Base-by-base conservation (phyloP, 371 early-diverging fungal species). In the Apophysomyces elegans region DNA sequence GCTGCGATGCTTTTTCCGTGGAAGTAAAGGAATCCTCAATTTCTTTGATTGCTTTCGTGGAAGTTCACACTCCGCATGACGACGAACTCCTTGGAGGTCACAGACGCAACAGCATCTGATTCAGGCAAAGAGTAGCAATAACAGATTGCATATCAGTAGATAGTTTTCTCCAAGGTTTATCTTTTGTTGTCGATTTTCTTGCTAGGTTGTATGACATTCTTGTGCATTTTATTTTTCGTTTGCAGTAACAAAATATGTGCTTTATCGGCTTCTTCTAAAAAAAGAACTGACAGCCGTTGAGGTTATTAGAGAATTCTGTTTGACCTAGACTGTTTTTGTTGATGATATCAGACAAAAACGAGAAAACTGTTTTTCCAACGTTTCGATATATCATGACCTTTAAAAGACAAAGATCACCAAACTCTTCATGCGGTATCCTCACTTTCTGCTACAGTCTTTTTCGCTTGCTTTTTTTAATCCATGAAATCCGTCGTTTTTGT, bases 1-100 rank as follows among this genome's bases (percentile, higher is more conserved):
- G 13, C 13, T 13, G 12, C 46, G 5, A n/a, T 50, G 0, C 21
- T 50, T 21, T 21, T 50, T 21, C 54, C 21, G 21, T 21, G 9
- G 54, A 50, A 50, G 21, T 50, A 21, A 21, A 50, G 21, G 54
- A 50, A 18, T 50, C 54, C 54, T 50, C 54, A 50, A 26, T 50
- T 50, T 50, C 54, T 50, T 26, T 50, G 5, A 9, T 21, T 26
- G 16, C 11, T 8, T n/a, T 21, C 0, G 21, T 50, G 21, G 54
- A 50, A 9, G 21, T 50, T 50, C 21, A 21, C 21, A 50, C 54
- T 50, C 54, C 54, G 54, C 54, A 9, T 9, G 21, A 11, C 9
- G 11, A 1, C 13, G 41, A 50, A 50, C 21, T 26, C 11, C 54
- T 21, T 50, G 8, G 54, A 7, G 5, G 21, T 11, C 9, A 7